Conservation (phyloP, 1,284 basidiomycete genomes). For the Irpex rosettiformis region DNA sequence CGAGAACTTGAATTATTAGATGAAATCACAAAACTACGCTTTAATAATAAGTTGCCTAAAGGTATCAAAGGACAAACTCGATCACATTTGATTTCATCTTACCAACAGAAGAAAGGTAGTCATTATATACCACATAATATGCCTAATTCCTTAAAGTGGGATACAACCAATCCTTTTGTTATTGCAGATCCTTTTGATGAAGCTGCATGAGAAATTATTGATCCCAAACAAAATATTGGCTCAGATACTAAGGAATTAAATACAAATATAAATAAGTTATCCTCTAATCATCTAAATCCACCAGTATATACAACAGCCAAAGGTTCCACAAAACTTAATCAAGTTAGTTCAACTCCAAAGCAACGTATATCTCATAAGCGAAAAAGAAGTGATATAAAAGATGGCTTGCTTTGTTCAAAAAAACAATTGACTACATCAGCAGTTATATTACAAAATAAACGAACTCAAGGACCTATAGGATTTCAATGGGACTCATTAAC, state of each 20-base stretch:
- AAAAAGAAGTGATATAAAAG: neutral
- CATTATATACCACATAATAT: neutral
- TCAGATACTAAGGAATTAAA: neutral
- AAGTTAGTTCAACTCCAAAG: neutral
- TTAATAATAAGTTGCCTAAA: constrained; percentile 19
- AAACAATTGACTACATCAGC: no score
- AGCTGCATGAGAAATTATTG: neutral
- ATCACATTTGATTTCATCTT: constrained; percentile 16
- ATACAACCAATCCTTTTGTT: neutral
- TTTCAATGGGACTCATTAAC: neutral
- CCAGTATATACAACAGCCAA: no score
- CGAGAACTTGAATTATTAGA: constrained; percentile 32
- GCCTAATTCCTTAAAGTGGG: neutral
- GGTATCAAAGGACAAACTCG: constrained; percentile 17
- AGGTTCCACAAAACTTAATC: neutral
- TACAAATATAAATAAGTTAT: neutral
- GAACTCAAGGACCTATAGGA: neutral
- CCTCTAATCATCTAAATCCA: no score
- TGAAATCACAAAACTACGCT: constrained; percentile 27
- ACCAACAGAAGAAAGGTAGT: neutral
- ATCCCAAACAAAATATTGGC: neutral
- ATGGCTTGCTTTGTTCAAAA: neutral
- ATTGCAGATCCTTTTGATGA: neutral
- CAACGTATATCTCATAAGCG: no score
- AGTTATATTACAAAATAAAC: no score